Evolutionary conservation across 192 early-diverging fungal species (phyloP), one percentile per base, ranked within the genome.

Genomic region (Thamnidium elegans): DNA sequence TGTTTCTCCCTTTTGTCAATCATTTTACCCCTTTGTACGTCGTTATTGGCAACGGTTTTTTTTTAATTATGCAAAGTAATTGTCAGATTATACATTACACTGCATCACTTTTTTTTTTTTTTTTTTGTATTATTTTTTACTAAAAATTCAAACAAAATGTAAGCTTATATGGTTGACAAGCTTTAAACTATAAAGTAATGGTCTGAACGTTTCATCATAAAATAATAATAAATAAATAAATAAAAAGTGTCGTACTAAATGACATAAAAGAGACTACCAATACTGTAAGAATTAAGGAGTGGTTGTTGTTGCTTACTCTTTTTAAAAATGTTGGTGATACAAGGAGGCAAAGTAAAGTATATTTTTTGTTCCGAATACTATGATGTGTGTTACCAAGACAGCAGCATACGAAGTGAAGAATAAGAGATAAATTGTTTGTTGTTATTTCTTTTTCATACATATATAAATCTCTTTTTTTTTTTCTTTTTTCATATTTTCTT

Each of bases 221-320:
- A 17, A 55, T 32, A 36, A 17, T 17, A 55, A 17, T 34, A 55
- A 55, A 55, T 34, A 50, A 50, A 50, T 50, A 55, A 55, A 55
- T 7, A 55, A 55, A 55, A 8, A 14, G 15, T 8, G 14, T 15
- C 14, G 47, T 48, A 48, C 19, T 2, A 21, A 50, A 50, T 7
- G 19, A 52, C 31, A 55, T 30, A 26, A 26, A 26, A 31, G 55
- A 21, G 32, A 55, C 4, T 3, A 19, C 19, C 19, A 1, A 1
- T 3, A 26, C 26, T 34, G 8, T 56, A 19, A n/a, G 36, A 8
- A 7, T 56, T 7, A 39, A 34, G 30, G 13, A 39, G 17, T 23
- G 31, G 30, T 56, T 56, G 31, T 56, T 56, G 26, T 26, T 39
- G 19, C 15, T 56, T 32, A 32, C 30, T 55, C 11, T 34, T 32